Base-by-base conservation (phyloP, 2,329 filamentous ascomycete species). In the Pestalotiopsis sp. region DNA sequence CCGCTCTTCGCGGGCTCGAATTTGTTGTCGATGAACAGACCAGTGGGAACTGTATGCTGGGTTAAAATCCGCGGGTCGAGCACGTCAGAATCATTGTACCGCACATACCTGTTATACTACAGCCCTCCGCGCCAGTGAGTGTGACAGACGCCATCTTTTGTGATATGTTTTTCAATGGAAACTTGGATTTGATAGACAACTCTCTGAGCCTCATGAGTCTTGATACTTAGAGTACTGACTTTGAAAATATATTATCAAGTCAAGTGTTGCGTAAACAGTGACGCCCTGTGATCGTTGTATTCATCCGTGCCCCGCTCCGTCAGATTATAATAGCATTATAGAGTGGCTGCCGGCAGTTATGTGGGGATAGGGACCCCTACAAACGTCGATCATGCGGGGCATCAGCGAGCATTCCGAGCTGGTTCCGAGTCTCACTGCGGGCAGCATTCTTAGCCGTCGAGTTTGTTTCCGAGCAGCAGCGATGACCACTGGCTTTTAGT, bases 11-110 rank as follows among this genome's bases (percentile, higher is more conserved):
- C 59, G 11, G 59, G 59, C 3, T 36, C 31, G 5, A 62, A 62
- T 4, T 62, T 36, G 36, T 62, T 62, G n/a, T 62, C 31, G 13
- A 62, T 62, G 9, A 62, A 62, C n/a, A 62, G 59, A 13, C 59
- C 59, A 17, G 59, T 62, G 13, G 59, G 59, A 62, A 62, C 59
- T 62, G 11, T 12, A 12, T 38, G n/a, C n/a, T 17, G 4, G 6
- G n/a, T 62, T 5, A 62, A 31, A n/a, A 14, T 5, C 14, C 25
- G n/a, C n/a, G 7, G 45, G 45, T 13, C 17, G 14, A 25, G 25
- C 56, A 23, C 17, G 31, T 61, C 36, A 1, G 2, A n/a, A n/a
- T 12, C 59, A 20, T 12, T 12, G 25, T 36, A n/a, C 23, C 23
- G 25, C 9, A 20, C 59, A 17, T 23, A 61, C 59, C 59, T 39